Evolutionary conservation across 169 alveolate genomes (phyloP), one percentile per base, ranked within the genome.

Genomic region (Babesia ovata): DNA sequence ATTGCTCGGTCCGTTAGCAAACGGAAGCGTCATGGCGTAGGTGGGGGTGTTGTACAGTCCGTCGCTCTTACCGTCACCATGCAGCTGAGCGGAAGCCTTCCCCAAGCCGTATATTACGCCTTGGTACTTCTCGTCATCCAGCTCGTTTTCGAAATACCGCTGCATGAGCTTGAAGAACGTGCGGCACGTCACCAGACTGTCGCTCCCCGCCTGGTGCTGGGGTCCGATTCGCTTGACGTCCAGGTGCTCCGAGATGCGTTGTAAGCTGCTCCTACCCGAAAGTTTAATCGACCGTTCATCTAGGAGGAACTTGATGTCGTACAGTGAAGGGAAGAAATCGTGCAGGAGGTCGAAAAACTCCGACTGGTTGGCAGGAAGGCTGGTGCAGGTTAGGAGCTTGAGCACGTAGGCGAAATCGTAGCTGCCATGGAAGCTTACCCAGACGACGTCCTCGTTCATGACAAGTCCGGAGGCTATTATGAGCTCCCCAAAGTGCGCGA

Each of bases 151-250:
- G 60, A 93, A 93, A 79, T 92, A 93, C 17, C 87, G 52, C 59
- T 92, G 93, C 90, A 93, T 76, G 50, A 96, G 90, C 85, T 95
- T 95, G 85, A 96, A 96, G 86, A 94, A 98, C 26, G 97, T 96
- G 33, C 95, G 86, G 60, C 97, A 91, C 1, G 99, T 98, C 42
- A 98, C 97, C 21, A 95, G 90, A 24, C 97, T 92, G 84, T 98
- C 99, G 74, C 99, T 95, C 56, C 99, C 99, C 4, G 99, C 99
- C 85, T 97, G 98, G 75, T 98, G 99, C 58, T 92, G 97, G 57
- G 95, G 95, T 28, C 99, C 99, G 19, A 96, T 91, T 63, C 99
- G 88, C 71, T 92, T 90, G 16, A 96, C 95, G 62, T 92, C 90
- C 67, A 95, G 88, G 50, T 77, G 91, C 54, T 91, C 96, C 62